phyloP scores from a whole-genome alignment of 1,284 basidiomycete species.

The Ustilago loliicola region DNA sequence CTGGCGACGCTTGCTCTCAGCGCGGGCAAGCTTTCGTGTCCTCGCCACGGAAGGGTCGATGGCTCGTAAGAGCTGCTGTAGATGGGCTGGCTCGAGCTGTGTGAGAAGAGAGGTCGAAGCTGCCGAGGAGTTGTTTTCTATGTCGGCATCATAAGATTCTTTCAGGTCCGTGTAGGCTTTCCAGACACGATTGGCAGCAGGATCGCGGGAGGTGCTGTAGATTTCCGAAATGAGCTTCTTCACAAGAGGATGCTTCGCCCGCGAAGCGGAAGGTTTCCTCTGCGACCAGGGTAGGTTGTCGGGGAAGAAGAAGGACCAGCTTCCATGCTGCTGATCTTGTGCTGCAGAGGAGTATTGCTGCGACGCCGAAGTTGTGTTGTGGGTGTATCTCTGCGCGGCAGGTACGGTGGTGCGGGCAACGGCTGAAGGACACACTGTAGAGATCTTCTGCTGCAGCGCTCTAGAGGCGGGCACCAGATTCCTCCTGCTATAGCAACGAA shows the following conservation, averaged over 20 bases:
- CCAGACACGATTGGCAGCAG: constrained; percentile 53
- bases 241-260: constrained; percentile 51
- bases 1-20: constrained; percentile 37
- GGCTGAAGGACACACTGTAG: neutral
- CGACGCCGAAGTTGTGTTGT: neutral
- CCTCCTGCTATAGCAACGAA: constrained; percentile 49
- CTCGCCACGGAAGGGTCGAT: constrained; percentile 48
- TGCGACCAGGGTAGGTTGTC: constrained; percentile 30
- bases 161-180: constrained; percentile 51
- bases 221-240: constrained; percentile 51
- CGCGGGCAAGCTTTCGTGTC: constrained; percentile 28
- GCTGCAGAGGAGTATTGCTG: neutral
- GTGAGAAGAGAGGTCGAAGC: constrained; percentile 33
- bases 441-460: constrained; percentile 14
- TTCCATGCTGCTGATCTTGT: constrained; percentile 22
- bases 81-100: constrained; percentile 39
- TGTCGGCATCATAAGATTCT: constrained; percentile 24
- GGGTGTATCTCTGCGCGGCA: neutral
- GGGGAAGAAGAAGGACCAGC: constrained; percentile 54
- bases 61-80: constrained; percentile 51
- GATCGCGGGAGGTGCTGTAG: constrained; percentile 44
- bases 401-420: constrained; percentile 5
- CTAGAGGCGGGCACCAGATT: constrained; percentile 37
- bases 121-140: constrained; percentile 11
- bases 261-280: constrained; percentile 6